These are phyloP conservation scores for Tylopilus plumbeoviolaceoides DNA, from an alignment of 768 basidiomycete genomes.

Conservation along the genomic window DNA sequence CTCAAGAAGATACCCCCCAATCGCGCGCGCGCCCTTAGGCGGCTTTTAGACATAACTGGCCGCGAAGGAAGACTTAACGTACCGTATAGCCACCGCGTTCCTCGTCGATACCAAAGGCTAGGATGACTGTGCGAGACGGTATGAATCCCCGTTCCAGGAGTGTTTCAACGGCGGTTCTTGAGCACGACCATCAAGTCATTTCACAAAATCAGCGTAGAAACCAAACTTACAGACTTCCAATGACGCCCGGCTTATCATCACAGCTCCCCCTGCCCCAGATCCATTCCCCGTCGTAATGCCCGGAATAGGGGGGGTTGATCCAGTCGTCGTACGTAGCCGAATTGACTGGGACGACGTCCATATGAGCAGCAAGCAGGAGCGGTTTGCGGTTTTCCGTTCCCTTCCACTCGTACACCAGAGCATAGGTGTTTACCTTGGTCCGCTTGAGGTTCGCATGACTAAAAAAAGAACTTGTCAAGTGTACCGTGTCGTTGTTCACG, in stretches of 20 bases:
- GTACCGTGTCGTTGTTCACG: background rate
- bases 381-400: slow-evolving; percentile 54
- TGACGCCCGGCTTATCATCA: slow-evolving; percentile 41
- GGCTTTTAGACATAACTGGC: background rate
- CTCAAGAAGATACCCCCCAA: slow-evolving; percentile 39
- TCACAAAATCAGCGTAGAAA: background rate
- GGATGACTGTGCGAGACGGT: slow-evolving; percentile 28
- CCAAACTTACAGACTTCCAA: slow-evolving; percentile 32
- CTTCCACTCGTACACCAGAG: slow-evolving; percentile 57
- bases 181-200: background rate
- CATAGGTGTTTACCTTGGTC: slow-evolving; percentile 57
- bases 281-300: slow-evolving; percentile 40
- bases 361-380: slow-evolving; percentile 46
- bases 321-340: slow-evolving; percentile 42
- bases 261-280: slow-evolving; percentile 47
- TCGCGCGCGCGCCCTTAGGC: slow-evolving; percentile 39
- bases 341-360: slow-evolving; percentile 51
- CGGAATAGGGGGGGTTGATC: slow-evolving; percentile 49
- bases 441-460: slow-evolving; percentile 48
- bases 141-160: slow-evolving; percentile 28
- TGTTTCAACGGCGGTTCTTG: slow-evolving; percentile 26
- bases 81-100: slow-evolving; percentile 40
- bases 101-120: slow-evolving; percentile 45
- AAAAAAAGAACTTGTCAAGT: background rate
- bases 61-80: background rate